Percentiles rank a stretch among this genome's conserved stretches.
phyloP scores from a whole-genome alignment of 2,329 filamentous ascomycete species.

The Teratosphaeria pseudoeucalypti region DNA sequence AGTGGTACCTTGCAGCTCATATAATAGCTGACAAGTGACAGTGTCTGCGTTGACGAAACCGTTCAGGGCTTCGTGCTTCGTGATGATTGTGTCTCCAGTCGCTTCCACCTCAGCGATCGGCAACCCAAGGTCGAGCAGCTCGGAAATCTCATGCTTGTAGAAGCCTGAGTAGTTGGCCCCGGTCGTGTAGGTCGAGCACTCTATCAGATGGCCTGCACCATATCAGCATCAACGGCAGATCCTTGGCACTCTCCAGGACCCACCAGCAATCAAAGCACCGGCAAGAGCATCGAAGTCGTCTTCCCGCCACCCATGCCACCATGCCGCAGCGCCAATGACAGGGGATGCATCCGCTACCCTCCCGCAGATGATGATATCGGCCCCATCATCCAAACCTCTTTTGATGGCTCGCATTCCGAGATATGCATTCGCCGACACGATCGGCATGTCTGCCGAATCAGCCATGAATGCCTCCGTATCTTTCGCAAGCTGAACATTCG shows the following conservation, averaged over 20 bases:
- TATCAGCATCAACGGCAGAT: conserved; percentile 28
- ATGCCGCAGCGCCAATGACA: conserved; percentile 30
- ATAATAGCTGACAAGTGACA: conserved; percentile 42
- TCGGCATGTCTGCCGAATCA: conserved; percentile 10
- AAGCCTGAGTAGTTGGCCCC: conserved; percentile 33
- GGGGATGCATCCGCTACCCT: conserved; percentile 33
- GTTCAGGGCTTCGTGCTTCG: conserved; percentile 25
- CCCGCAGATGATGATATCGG: conserved; percentile 33
- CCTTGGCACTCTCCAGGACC: conserved; percentile 24
- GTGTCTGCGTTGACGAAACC: conserved; percentile 37
- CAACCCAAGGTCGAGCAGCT: conserved; percentile 24
- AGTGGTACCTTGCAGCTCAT: conserved; percentile 44
- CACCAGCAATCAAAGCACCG: conserved; percentile 29
- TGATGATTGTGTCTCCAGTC: conserved; percentile 23
- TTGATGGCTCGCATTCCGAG: conserved; percentile 34
- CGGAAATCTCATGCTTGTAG: conserved; percentile 31
- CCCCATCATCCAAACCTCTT: conserved; percentile 28
- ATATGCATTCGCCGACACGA: conserved; percentile 27
- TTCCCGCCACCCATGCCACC: conserved; percentile 33
- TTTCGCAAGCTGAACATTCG: conserved; percentile 12
- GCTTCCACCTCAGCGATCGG: conserved; percentile 22
- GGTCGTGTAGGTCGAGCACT: conserved; percentile 27
- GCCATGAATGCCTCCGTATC: conserved; percentile 13
- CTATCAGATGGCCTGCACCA: conserved; percentile 24
- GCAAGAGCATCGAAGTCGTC: conserved; percentile 28